phyloP scores from a whole-genome alignment of 257 asterid species.

The Salvia splendens region DNA sequence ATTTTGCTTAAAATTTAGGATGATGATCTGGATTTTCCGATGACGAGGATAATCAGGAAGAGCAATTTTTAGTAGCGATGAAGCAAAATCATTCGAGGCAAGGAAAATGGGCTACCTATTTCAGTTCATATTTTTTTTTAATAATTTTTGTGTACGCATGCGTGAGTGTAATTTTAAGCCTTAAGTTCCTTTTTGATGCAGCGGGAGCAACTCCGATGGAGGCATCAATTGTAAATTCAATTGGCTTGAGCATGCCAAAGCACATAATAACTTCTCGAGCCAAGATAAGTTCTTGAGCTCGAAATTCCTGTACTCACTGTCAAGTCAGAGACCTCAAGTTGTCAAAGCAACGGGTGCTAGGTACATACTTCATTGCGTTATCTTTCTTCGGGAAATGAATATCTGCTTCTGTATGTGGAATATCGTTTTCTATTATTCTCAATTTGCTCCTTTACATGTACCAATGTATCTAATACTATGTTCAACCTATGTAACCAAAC shows the following conservation, averaged over 20 bases:
- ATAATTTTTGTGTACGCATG: background rate
- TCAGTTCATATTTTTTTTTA: slow-evolving; percentile 13
- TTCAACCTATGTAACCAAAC: background rate
- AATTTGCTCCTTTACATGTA: background rate
- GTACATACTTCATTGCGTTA: slow-evolving; percentile 46
- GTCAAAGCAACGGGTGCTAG: slow-evolving; percentile 52
- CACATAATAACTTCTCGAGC: slow-evolving; percentile 53
- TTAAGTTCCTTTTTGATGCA: slow-evolving; percentile 32
- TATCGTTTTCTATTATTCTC: background rate
- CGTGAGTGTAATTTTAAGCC: background rate
- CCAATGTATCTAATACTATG: background rate
- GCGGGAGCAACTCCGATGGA: slow-evolving; percentile 45
- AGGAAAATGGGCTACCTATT: slow-evolving; percentile 25
- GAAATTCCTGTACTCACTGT: slow-evolving; percentile 67
- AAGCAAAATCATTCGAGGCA: slow-evolving; percentile 49
- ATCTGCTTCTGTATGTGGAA: background rate
- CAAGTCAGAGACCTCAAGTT: slow-evolving; percentile 59
- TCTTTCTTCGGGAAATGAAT: slow-evolving; percentile 20
- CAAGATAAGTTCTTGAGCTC: slow-evolving; percentile 69
- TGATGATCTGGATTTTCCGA: slow-evolving; percentile 31
- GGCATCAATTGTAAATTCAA: slow-evolving; percentile 48
- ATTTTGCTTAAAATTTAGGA: slow-evolving; percentile 24
- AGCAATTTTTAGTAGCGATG: slow-evolving; percentile 34
- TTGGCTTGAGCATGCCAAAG: slow-evolving; percentile 72
- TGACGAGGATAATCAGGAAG: slow-evolving; percentile 26